Evolutionary conservation across 805 yeast genomes (phyloP), one percentile per base, ranked within the genome.

Genomic region (Kluyveromyces wickerhamii): DNA sequence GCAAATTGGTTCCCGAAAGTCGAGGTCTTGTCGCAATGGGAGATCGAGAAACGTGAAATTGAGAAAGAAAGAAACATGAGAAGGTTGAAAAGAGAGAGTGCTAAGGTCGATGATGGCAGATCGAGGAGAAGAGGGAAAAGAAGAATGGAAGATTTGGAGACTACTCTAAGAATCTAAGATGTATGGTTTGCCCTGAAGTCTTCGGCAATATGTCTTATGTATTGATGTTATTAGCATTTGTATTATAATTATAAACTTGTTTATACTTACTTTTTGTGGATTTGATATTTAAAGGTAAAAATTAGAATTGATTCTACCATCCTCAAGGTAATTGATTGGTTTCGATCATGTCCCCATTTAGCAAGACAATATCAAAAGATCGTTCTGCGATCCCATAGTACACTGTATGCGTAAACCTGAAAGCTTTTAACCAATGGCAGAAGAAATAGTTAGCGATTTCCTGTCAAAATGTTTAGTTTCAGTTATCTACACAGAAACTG

Each of bases 51-150:
- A 61, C 72, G 97, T 45, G 97, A 92, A 55, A 86, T 87, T 47
- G 98, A 92, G 60, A 77, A 94, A 51, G 96, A 88, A 48, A 72
- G 97, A 58, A 87, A 83, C 54, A 69, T 86, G 41, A 74, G 98
- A 59, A 76, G 98, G 53, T 68, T 88, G 53, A 89, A 94, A 66
- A 76, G 98, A 60, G 97, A 92, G 55, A 78, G 87, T 7, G 77
- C 84, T 65, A 66, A 86, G 40, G 73, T 81, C 33, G 79, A 75
- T 34, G 79, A 72, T 38, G 71, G 72, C 26, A 38, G 57, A 27
- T 42, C 51, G 8, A 60, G 66, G 46, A 59, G 66, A 46, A 60
- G 67, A 45, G 59, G 64, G 13, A 58, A 63, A 38, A 57, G 68
- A 43, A 66, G 75, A 42, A 54, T 63, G 28, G 81, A 75, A 41